These are phyloP conservation scores for Westerdykella sp. DNA, from an alignment of 2,329 filamentous ascomycete genomes.

Conservation along the genomic window DNA sequence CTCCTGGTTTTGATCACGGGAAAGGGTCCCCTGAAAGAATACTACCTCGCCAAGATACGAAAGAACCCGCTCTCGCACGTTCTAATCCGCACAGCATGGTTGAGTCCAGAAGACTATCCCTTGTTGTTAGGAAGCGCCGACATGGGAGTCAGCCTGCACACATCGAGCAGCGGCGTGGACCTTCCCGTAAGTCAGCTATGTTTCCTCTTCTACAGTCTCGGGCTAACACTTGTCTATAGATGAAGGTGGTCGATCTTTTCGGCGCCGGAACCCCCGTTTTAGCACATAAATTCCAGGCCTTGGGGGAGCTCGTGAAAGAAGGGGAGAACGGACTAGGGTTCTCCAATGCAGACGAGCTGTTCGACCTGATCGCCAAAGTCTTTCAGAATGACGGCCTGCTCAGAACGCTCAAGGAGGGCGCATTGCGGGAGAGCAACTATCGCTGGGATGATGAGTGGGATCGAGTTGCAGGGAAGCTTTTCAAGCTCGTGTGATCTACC, in stretches of 20 bases:
- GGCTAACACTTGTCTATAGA: slow-evolving; percentile 33
- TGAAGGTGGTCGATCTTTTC: slow-evolving; percentile 99
- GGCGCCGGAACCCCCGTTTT: slow-evolving; percentile 86
- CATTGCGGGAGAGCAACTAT: slow-evolving; percentile 63
- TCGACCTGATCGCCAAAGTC: slow-evolving; percentile 56
- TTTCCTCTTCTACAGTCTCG: no score
- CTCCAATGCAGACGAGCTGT: slow-evolving; percentile 61
- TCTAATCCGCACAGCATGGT: slow-evolving; percentile 73
- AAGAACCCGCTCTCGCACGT: slow-evolving; percentile 62
- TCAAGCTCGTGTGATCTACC: slow-evolving; percentile 35
- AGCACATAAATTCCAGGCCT: slow-evolving; percentile 76
- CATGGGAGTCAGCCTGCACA: slow-evolving; percentile 85
- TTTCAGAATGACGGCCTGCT: slow-evolving; percentile 56
- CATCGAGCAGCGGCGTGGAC: slow-evolving; percentile 88
- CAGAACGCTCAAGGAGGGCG: slow-evolving; percentile 58
- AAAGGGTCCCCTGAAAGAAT: slow-evolving; percentile 75
- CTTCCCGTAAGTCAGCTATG: slow-evolving; percentile 49
- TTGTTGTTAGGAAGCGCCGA: slow-evolving; percentile 76
- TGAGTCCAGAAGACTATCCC: slow-evolving; percentile 79
- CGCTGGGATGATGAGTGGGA: slow-evolving; percentile 96
- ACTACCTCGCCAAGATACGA: slow-evolving; percentile 64
- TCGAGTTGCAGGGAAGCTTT: slow-evolving; percentile 65
- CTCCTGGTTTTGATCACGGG: slow-evolving; percentile 91
- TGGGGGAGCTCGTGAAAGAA: slow-evolving; percentile 83
- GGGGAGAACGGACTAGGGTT: slow-evolving; percentile 84